Conservation (phyloP, 495 filamentous ascomycete species). For the Collariella sp. region DNA sequence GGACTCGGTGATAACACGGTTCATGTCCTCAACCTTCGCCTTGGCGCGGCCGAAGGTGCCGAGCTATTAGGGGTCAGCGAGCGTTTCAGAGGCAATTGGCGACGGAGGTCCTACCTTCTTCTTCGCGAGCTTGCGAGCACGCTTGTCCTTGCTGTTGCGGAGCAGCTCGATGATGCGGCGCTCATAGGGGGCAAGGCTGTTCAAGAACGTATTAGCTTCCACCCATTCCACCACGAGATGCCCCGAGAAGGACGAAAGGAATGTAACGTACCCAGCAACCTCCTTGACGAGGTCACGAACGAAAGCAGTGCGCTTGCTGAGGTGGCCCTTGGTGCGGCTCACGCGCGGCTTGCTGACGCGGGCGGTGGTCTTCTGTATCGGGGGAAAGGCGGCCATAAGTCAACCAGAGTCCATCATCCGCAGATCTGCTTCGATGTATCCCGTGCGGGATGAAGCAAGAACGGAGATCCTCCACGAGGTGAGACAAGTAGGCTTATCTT, state of each 20-base stretch:
- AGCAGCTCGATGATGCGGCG: conserved; percentile 97
- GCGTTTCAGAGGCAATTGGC: background rate
- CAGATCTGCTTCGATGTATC: conserved; percentile 16
- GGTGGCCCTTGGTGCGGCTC: conserved; percentile 85
- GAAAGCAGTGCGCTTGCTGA: conserved; percentile 90
- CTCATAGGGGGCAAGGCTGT: conserved; percentile 83
- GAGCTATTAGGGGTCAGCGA: conserved; percentile 40
- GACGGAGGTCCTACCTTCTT: conserved; percentile 62
- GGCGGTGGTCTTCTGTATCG: conserved; percentile 79
- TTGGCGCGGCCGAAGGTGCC: conserved; percentile 97
- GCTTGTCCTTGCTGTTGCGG: conserved; percentile 98
- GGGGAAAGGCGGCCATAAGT: conserved; percentile 23
- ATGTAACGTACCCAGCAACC: conserved; percentile 65
- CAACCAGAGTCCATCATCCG: conserved; percentile 31
- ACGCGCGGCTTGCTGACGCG: conserved; percentile 79
- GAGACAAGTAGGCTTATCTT: conserved; percentile 39
- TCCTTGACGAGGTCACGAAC: conserved; percentile 91
- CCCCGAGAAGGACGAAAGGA: background rate
- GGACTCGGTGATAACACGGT: conserved; percentile 94
- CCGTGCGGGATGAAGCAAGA: conserved; percentile 24
- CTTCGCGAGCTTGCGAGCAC: conserved; percentile 98
- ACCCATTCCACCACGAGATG: background rate
- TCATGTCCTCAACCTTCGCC: conserved; percentile 98
- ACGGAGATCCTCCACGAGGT: conserved; percentile 49
- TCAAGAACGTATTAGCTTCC: background rate